Percentiles rank a stretch among this genome's conserved stretches.
Conservation (phyloP, 2,329 filamentous ascomycete species). For the Exophiala aquamarina region DNA sequence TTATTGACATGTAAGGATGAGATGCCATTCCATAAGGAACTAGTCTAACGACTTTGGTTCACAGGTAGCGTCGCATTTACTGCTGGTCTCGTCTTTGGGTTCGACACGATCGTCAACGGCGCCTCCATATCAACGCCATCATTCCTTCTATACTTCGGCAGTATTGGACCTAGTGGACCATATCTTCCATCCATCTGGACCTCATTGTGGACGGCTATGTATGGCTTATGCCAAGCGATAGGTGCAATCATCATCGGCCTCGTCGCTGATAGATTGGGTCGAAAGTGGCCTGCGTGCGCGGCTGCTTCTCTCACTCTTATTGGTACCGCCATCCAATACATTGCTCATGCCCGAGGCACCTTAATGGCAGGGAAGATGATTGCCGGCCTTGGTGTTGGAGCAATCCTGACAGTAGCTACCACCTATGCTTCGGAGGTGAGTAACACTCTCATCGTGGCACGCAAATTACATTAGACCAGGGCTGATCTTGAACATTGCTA, state of each 20-base stretch:
- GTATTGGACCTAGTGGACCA: not conserved
- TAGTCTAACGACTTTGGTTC: too few species aligned
- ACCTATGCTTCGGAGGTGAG: slow-evolving; percentile 1
- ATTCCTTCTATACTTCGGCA: not conserved
- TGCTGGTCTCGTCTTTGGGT: not conserved
- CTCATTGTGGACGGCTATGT: not conserved
- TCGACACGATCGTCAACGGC: not conserved
- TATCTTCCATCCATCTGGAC: not conserved
- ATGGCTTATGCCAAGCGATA: not conserved
- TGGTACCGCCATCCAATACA: not conserved
- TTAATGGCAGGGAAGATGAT: not conserved
- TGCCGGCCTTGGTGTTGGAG: not conserved
- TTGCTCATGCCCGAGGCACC: not conserved
- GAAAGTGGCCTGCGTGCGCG: not conserved
- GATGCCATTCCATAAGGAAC: too few species aligned
- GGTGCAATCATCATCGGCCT: not conserved
- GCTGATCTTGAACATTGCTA: not conserved
- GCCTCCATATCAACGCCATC: not conserved
- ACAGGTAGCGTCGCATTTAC: not conserved
- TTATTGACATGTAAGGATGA: too few species aligned
- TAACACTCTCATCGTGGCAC: too few species aligned
- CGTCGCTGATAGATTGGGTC: not conserved
- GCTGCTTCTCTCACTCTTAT: not conserved
- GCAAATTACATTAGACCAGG: too few species aligned
- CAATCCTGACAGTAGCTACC: not conserved